Conservation (phyloP, 2,329 filamentous ascomycete species). For the Aspergillus terreus region DNA sequence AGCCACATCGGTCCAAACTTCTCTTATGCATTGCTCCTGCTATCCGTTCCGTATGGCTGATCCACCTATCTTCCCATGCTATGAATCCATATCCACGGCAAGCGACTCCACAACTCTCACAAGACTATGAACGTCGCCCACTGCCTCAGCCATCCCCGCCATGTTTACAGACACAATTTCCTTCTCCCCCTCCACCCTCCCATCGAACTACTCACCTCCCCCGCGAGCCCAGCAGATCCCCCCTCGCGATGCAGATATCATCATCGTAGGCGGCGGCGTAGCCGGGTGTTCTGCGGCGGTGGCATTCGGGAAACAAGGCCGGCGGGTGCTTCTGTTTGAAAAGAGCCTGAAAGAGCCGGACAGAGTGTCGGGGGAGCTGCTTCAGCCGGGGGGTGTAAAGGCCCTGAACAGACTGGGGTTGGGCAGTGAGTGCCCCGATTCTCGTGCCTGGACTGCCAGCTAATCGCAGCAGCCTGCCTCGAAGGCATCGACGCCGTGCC, state of each 20-base stretch:
- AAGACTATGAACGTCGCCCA: too few species aligned
- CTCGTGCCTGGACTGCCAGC: not conserved
- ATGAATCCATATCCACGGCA: too few species aligned
- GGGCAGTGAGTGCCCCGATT: not conserved
- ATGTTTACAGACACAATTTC: too few species aligned
- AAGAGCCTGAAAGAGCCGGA: not conserved
- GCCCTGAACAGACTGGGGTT: not conserved
- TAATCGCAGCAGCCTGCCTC: not conserved
- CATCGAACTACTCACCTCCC: not conserved
- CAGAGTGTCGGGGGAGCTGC: not conserved
- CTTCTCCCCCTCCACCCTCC: too few species aligned
- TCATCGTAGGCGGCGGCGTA: not conserved
- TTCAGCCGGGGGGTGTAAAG: not conserved
- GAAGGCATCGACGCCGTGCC: not conserved
- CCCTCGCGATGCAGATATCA: not conserved
- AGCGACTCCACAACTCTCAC: too few species aligned
- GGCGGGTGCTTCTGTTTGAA: not conserved
- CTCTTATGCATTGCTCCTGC: too few species aligned
- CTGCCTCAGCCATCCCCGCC: too few species aligned
- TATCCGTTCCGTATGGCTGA: too few species aligned
- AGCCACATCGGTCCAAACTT: too few species aligned
- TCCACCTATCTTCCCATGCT: too few species aligned
- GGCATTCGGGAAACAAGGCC: not conserved
- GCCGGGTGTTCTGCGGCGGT: not conserved
- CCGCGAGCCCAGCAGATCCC: not conserved